A percentile compares a stretch with the other conserved stretches of the same genome.
These are phyloP conservation scores for Oryza australiensis DNA, from an alignment of 176 grass and related monocot genomes.

Conservation along the genomic window DNA sequence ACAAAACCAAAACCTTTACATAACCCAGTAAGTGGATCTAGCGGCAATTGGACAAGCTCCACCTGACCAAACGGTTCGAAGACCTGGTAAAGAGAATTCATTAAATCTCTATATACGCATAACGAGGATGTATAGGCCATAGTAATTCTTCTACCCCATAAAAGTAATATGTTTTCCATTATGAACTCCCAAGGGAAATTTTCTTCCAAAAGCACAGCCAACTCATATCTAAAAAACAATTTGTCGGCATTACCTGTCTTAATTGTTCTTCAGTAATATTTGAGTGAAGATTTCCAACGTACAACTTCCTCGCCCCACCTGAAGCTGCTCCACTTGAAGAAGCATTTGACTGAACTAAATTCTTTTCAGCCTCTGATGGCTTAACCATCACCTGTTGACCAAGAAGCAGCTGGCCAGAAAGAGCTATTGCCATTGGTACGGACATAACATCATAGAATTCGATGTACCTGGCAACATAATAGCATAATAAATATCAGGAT, in stretches of 20 bases:
- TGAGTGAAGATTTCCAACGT: constrained; percentile 96
- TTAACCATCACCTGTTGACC: constrained; percentile 94
- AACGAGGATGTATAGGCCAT: not conserved
- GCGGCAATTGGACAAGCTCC: constrained; percentile 88
- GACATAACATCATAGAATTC: constrained; percentile 99
- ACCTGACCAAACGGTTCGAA: constrained; percentile 93
- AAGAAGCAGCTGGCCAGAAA: constrained; percentile 78
- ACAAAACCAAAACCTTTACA: constrained; percentile 98
- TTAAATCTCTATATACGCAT: constrained; percentile 9
- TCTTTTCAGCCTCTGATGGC: constrained; percentile 96
- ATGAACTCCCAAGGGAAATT: not conserved
- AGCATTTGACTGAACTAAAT: constrained; percentile 86
- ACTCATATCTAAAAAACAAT: constrained; percentile 8
- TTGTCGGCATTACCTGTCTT: constrained; percentile 57
- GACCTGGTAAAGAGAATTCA: constrained; percentile 57
- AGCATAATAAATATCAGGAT: constrained; percentile 20
- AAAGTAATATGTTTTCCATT: not conserved
- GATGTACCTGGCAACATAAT: constrained; percentile 70
- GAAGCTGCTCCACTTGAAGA: constrained; percentile 66
- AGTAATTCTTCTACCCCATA: not conserved
- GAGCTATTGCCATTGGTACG: constrained; percentile 95
- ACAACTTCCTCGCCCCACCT: constrained; percentile 85
- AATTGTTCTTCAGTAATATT: constrained; percentile 96
- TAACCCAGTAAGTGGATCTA: constrained; percentile 74
- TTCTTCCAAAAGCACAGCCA: not conserved